phyloP scores from a whole-genome alignment of 345 rosid species.

The Gossypium herbaceum region DNA sequence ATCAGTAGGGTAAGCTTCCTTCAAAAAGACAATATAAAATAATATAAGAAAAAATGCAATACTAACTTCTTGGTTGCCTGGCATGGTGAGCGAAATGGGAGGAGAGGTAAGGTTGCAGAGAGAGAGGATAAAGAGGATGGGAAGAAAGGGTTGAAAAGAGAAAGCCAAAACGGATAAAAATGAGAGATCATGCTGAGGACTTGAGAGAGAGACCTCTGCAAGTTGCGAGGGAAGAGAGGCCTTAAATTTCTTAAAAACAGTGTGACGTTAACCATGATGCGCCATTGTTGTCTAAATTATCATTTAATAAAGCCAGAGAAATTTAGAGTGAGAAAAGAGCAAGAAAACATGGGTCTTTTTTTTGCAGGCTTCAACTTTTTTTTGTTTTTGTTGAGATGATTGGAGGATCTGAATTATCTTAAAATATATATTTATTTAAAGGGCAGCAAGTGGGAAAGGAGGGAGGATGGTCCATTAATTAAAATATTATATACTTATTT shows the following conservation, averaged over 20 bases:
- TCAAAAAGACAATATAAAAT: neutral
- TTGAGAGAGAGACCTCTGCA: slow-evolving; percentile 47
- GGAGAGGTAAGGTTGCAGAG: neutral
- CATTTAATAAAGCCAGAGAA: neutral
- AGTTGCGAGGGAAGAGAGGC: slow-evolving; percentile 35
- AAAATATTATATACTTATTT: too few species aligned
- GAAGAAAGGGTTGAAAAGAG: slow-evolving; percentile 12
- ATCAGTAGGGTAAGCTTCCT: neutral
- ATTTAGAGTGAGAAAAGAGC: neutral
- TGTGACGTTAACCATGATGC: slow-evolving; percentile 40
- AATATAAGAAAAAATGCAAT: neutral
- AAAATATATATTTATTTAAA: neutral
- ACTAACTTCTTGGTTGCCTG: slow-evolving; percentile 42
- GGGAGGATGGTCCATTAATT: too few species aligned
- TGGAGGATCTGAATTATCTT: neutral
- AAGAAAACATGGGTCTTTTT: slow-evolving; percentile 14
- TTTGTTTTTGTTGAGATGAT: slow-evolving; percentile 10
- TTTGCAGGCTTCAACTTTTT: slow-evolving; percentile 10
- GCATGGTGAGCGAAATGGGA: slow-evolving; percentile 26
- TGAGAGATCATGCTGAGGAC: slow-evolving; percentile 29
- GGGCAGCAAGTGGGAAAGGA: neutral
- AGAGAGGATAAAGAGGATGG: neutral
- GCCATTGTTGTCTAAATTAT: neutral
- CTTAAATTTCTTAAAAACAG: slow-evolving; percentile 8
- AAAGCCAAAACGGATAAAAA: slow-evolving; percentile 26